Conservation (phyloP, 495 filamentous ascomycete genomes). For the Letharia columbiana region DNA sequence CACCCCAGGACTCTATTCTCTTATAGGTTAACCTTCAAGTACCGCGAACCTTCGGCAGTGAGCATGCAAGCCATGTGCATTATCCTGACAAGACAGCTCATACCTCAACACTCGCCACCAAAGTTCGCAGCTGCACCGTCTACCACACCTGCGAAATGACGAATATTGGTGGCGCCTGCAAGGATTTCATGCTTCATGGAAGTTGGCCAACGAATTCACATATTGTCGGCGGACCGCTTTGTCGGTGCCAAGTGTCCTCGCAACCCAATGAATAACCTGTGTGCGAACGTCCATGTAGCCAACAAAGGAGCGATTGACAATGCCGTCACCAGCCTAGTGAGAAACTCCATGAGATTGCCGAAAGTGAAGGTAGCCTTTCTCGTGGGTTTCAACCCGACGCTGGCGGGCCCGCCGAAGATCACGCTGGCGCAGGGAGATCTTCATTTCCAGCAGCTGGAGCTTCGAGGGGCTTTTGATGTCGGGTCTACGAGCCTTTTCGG, state of each 20-base stretch:
- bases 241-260: neutral
- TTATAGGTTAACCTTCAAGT: neutral
- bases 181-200: neutral
- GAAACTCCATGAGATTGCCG: neutral
- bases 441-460: neutral
- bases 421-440: neutral
- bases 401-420: neutral
- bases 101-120: neutral
- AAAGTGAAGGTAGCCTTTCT: neutral
- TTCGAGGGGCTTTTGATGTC: too few relatives aligned
- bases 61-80: neutral
- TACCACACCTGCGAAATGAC: neutral
- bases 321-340: neutral
- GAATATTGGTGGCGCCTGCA: neutral
- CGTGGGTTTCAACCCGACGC: neutral
- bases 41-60: neutral
- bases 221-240: neutral
- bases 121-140: neutral
- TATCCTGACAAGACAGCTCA: neutral
- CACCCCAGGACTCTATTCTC: neutral
- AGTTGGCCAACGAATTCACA: neutral
- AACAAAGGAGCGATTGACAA: neutral
- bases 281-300: neutral
- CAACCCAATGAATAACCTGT: neutral
- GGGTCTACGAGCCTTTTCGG: too few relatives aligned